Evolutionary conservation across 83 land plant genomes (phyloP).

Genomic region (Picea engelmannii): DNA sequence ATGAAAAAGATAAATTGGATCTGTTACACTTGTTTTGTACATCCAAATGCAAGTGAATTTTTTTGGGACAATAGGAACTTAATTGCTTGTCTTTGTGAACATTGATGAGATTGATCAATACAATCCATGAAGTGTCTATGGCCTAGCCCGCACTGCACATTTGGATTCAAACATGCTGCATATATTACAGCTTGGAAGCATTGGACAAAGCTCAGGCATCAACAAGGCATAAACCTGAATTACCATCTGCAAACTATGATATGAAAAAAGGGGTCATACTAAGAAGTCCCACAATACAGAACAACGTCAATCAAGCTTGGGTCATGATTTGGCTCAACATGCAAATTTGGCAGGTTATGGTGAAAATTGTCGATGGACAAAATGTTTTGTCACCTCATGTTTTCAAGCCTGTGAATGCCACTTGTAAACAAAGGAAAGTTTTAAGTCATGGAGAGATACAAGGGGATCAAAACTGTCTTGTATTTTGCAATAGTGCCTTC

Average conservation of each 20-base stretch:
- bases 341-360: slow-evolving; percentile 10
- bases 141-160: slow-evolving; percentile 49
- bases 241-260: slow-evolving; percentile 14
- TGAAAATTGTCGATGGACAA: too few relatives aligned
- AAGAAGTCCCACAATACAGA: slow-evolving; percentile 37
- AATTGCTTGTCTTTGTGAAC: too few relatives aligned
- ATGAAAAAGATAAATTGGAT: too few relatives aligned
- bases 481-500: too few relatives aligned
- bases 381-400: too few relatives aligned
- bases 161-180: slow-evolving; percentile 53
- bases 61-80: too few relatives aligned
- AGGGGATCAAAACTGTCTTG: too few relatives aligned
- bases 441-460: too few relatives aligned
- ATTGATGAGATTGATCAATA: slow-evolving; percentile 15
- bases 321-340: slow-evolving; percentile 40
- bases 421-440: too few relatives aligned
- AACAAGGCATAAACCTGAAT: slow-evolving; percentile 12
- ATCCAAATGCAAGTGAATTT: too few relatives aligned
- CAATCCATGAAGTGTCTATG: slow-evolving; percentile 52
- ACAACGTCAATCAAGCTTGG: slow-evolving; percentile 52
- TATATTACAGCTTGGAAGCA: slow-evolving; percentile 37
- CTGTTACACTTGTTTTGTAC: too few relatives aligned
- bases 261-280: slow-evolving; percentile 36
- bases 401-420: too few relatives aligned
- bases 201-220: slow-evolving; percentile 42